phyloP scores from a whole-genome alignment of 192 early-diverging fungal genomes.

The Phlyctochytrium planicorne region DNA sequence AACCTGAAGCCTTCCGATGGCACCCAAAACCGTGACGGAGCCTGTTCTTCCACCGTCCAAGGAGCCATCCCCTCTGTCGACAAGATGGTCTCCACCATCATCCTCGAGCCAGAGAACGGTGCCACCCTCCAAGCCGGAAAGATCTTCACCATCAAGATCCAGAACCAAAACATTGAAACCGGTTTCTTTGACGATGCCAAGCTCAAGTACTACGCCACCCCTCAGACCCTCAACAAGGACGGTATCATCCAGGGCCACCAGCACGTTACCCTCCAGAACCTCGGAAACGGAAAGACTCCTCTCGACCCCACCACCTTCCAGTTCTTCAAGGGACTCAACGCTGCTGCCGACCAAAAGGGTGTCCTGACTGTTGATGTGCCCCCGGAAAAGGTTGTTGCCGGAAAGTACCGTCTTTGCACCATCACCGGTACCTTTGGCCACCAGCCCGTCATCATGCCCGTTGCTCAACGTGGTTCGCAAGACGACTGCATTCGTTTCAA shows the following conservation, averaged over 20 bases:
- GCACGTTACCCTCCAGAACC: conserved; percentile 42
- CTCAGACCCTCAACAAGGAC: conserved; percentile 38
- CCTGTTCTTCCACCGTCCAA: conserved; percentile 27
- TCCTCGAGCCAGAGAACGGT: conserved; percentile 31
- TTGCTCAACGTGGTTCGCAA: conserved; percentile 44
- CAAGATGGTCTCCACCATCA: conserved; percentile 41
- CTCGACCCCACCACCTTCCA: conserved; percentile 16
- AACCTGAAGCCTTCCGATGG: conserved; percentile 30
- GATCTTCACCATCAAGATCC: conserved; percentile 26
- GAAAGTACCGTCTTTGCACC: conserved; percentile 32
- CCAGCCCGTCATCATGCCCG: conserved; percentile 42
- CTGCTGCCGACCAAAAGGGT: conserved; percentile 25
- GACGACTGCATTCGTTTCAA: conserved; percentile 47
- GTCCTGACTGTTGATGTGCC: conserved; percentile 31
- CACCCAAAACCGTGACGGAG: conserved; percentile 33
- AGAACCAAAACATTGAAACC: conserved; percentile 34
- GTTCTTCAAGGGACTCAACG: conserved; percentile 39
- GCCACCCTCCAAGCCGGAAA: conserved; percentile 26
- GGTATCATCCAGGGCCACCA: conserved; percentile 47
- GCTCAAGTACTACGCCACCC: conserved; percentile 28
- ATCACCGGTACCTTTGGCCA: conserved; percentile 34
- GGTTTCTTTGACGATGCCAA: conserved; percentile 35
- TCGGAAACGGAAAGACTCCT: no score
- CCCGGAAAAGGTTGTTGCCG: no score
- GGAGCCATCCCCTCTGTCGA: conserved; percentile 33